phyloP scores from a whole-genome alignment of 495 filamentous ascomycete species.

The Cryomyces antarcticus region DNA sequence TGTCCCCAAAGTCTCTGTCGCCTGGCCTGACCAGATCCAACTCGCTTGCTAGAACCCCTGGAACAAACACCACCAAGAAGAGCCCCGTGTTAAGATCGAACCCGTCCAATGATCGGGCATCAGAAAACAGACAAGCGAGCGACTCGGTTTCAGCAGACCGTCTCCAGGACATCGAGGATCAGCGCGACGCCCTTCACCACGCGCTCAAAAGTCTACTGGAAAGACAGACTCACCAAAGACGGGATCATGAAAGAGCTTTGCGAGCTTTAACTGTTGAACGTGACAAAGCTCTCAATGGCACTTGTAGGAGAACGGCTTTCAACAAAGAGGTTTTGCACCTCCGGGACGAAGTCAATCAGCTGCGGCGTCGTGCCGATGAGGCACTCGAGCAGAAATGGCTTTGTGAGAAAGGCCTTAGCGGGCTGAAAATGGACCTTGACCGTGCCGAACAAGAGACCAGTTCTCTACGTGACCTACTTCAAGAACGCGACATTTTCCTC shows the following conservation, averaged over 20 bases:
- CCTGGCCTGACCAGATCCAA: constrained; percentile 39
- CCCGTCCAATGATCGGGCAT: constrained; percentile 34
- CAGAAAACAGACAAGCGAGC: constrained; percentile 25
- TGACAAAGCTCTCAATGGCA: constrained; percentile 44
- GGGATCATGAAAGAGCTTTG: constrained; percentile 60
- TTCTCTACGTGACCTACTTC: constrained; percentile 55
- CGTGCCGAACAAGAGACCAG: constrained; percentile 82
- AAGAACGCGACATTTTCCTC: constrained; percentile 70
- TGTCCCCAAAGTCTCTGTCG: constrained; percentile 7
- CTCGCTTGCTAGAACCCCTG: constrained; percentile 30
- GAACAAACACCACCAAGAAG: constrained; percentile 5
- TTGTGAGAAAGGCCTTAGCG: constrained; percentile 80
- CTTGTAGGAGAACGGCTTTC: constrained; percentile 57
- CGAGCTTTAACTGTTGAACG: constrained; percentile 57
- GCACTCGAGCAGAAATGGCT: constrained; percentile 93
- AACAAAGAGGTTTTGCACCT: constrained; percentile 60
- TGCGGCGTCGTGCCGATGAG: constrained; percentile 80
- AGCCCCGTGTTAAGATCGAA: constrained; percentile 30
- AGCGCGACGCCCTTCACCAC: constrained; percentile 78
- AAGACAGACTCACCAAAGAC: constrained; percentile 61
- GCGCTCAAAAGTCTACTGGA: constrained; percentile 75
- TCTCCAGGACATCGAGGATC: constrained; percentile 77
- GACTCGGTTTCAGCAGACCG: constrained; percentile 42
- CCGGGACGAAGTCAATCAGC: constrained; percentile 62
- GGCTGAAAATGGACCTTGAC: constrained; percentile 93